Conservation (phyloP, 1,284 basidiomycete species). For the Cerrena zonata region DNA sequence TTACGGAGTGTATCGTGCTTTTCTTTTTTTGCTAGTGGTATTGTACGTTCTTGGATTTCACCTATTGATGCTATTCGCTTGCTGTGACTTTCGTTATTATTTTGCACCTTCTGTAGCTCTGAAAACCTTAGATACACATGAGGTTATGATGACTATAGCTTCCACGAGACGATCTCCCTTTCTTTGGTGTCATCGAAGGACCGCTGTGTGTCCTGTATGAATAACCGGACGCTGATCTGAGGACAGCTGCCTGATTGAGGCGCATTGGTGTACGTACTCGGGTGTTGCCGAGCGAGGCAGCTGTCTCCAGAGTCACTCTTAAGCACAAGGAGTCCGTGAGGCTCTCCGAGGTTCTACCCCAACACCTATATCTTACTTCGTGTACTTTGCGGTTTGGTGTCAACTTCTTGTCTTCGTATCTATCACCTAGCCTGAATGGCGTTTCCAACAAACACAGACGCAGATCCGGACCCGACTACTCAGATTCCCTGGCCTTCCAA, state of each 20-base stretch:
- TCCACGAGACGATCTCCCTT: background rate
- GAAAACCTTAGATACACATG: background rate
- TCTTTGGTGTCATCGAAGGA: background rate
- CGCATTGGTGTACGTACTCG: background rate
- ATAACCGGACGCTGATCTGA: background rate
- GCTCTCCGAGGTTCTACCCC: constrained; percentile 5
- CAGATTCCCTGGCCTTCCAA: constrained; percentile 71
- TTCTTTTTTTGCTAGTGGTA: background rate
- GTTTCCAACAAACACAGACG: constrained; percentile 50
- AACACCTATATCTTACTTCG: constrained; percentile 7
- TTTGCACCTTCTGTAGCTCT: background rate
- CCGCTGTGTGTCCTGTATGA: background rate
- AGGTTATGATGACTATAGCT: background rate
- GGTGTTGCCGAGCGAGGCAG: background rate
- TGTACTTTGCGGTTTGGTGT: too few relatives aligned
- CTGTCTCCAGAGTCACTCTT: background rate
- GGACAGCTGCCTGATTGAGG: background rate
- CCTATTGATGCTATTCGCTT: background rate
- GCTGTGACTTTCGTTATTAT: background rate
- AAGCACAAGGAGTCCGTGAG: constrained; percentile 6
- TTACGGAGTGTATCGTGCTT: background rate
- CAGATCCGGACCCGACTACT: constrained; percentile 65
- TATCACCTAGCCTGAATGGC: constrained; percentile 29
- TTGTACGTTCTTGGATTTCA: background rate
- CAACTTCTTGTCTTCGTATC: constrained; percentile 5